These are phyloP conservation scores for Aspergillus sp. DNA, from an alignment of 2,329 filamentous ascomycete species.

Conservation along the genomic window DNA sequence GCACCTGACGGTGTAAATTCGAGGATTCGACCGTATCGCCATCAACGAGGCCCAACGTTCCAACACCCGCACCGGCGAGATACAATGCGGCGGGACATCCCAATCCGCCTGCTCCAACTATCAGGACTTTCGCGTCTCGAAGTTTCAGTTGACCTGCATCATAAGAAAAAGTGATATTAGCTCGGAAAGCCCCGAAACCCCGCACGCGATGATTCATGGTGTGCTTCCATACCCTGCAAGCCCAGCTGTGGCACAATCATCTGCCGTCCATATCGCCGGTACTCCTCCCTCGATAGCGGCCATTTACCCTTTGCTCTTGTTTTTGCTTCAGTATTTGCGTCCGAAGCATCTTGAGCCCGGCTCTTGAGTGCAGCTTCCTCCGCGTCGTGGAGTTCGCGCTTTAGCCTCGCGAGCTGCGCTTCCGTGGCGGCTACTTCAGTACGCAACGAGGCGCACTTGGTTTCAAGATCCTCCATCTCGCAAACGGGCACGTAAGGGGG, in stretches of 20 bases:
- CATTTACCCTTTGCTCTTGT: conserved; percentile 48
- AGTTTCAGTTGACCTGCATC: conserved; percentile 71
- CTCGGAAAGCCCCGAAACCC: not conserved
- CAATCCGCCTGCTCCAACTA: conserved; percentile 85
- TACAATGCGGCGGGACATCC: conserved; percentile 94
- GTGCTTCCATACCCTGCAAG: conserved; percentile 58
- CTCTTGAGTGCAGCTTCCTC: conserved; percentile 26
- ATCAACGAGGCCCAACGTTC: conserved; percentile 79
- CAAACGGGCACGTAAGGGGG: not conserved
- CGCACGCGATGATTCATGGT: not conserved
- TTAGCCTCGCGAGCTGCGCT: conserved; percentile 34
- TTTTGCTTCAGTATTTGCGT: not conserved
- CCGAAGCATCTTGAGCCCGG: conserved; percentile 7
- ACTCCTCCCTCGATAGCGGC: conserved; percentile 72
- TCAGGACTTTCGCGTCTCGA: conserved; percentile 67
- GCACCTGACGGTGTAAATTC: conserved; percentile 89
- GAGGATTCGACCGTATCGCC: conserved; percentile 84
- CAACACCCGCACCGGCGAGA: conserved; percentile 83
- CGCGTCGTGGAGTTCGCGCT: conserved; percentile 34
- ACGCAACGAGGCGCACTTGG: conserved; percentile 33
- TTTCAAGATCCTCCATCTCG: conserved; percentile 24
- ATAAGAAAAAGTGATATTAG: conserved; percentile 5
- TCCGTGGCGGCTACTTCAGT: conserved; percentile 40
- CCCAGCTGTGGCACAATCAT: conserved; percentile 85
- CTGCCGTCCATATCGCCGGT: conserved; percentile 83